Conservation (phyloP, 805 yeast species). For the Ogataea methanolica region DNA sequence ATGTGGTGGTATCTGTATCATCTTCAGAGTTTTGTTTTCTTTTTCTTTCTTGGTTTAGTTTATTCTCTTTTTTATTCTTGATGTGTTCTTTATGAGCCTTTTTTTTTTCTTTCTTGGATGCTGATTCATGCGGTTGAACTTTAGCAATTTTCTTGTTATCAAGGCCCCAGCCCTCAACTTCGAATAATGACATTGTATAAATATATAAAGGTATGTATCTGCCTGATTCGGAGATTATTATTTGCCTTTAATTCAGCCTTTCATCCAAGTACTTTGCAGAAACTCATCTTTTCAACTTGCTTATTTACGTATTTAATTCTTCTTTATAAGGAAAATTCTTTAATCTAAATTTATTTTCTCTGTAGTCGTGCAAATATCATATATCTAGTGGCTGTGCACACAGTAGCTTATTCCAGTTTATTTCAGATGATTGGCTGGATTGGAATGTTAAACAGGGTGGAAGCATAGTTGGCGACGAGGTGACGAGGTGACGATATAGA, state of each 20-base stretch:
- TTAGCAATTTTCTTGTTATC: slow-evolving; percentile 47
- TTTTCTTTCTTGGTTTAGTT: slow-evolving; percentile 1
- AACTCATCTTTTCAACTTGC: too few relatives aligned
- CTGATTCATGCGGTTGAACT: slow-evolving; percentile 28
- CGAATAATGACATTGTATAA: slow-evolving; percentile 55
- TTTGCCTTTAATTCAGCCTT: background rate
- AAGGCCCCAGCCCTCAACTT: slow-evolving; percentile 80
- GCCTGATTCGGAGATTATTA: background rate
- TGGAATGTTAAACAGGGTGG: too few relatives aligned
- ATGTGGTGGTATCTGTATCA: background rate
- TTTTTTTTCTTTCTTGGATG: slow-evolving; percentile 17
- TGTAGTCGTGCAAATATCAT: too few relatives aligned
- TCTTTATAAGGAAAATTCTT: too few relatives aligned
- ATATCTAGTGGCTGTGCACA: too few relatives aligned
- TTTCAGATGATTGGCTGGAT: too few relatives aligned
- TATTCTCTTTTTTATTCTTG: slow-evolving; percentile 6
- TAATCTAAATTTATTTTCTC: too few relatives aligned
- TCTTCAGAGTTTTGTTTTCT: slow-evolving; percentile 2
- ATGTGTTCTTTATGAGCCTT: slow-evolving; percentile 12
- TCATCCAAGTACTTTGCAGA: too few relatives aligned
- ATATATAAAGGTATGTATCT: background rate
- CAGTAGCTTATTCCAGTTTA: too few relatives aligned
- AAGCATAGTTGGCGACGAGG: too few relatives aligned
- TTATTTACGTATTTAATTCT: too few relatives aligned
- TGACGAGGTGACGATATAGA: too few relatives aligned